Conservation (phyloP, 2,329 filamentous ascomycete genomes). For the Colletotrichum sp. region DNA sequence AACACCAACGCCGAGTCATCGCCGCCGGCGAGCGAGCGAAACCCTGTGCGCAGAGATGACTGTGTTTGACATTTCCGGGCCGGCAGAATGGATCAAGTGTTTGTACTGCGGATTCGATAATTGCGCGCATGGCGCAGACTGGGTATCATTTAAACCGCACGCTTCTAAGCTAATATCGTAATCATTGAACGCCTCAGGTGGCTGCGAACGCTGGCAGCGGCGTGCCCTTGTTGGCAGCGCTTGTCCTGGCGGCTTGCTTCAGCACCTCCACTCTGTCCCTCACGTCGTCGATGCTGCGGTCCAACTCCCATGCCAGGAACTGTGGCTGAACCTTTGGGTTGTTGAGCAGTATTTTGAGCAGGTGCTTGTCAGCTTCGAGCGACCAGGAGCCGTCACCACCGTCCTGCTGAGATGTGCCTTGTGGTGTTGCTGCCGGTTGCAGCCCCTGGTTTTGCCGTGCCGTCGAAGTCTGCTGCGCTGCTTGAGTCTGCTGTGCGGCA, state of each 20-base stretch:
- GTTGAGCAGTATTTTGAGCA: not conserved
- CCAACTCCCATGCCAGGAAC: not conserved
- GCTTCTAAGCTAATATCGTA: not conserved
- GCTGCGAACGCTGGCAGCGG: slow-evolving; percentile 4
- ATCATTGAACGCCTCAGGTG: not conserved
- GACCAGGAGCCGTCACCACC: not conserved
- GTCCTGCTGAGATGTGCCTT: not conserved
- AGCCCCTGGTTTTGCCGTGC: not conserved
- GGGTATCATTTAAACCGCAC: slow-evolving; percentile 10
- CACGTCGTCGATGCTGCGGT: not conserved
- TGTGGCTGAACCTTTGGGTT: not conserved
- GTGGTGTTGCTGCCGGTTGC: not conserved
- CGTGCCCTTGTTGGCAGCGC: not conserved
- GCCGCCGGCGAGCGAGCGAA: slow-evolving; percentile 4
- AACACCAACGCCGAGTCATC: slow-evolving; percentile 2
- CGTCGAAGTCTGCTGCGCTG: not conserved
- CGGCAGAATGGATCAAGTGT: not conserved
- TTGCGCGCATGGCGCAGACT: not conserved
- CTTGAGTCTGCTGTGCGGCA: not conserved
- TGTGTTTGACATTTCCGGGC: not conserved
- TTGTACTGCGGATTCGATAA: not conserved
- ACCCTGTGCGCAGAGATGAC: slow-evolving; percentile 26
- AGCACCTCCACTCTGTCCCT: not conserved
- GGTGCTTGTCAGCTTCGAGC: not conserved
- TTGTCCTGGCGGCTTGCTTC: slow-evolving; percentile 1